A percentile compares a stretch with the other conserved stretches of the same genome.
These are phyloP conservation scores for Imleria badia DNA, from an alignment of 768 basidiomycete genomes.

Conservation along the genomic window DNA sequence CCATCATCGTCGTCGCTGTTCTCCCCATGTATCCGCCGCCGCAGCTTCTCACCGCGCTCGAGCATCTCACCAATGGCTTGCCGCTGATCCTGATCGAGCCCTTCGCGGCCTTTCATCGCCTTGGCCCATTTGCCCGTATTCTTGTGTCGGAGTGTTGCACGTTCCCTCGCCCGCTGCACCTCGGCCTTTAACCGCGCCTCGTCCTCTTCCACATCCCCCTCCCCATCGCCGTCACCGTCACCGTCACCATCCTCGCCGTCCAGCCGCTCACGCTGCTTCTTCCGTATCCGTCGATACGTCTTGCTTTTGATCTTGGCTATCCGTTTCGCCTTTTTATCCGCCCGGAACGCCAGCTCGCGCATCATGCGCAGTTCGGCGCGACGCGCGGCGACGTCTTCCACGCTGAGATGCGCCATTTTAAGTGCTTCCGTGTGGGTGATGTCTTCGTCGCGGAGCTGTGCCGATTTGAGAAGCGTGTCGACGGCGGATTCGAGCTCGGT, in stretches of 20 bases:
- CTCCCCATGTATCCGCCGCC: constrained; percentile 71
- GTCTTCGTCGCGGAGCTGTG: constrained; percentile 80
- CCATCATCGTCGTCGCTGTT: constrained; percentile 56
- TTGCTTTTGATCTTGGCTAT: constrained; percentile 96
- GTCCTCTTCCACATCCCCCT: constrained; percentile 40
- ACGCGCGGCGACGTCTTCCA: constrained; percentile 83
- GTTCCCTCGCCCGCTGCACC: constrained; percentile 77
- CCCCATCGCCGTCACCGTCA: no score
- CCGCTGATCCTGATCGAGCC: constrained; percentile 60
- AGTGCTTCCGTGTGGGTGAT: constrained; percentile 81
- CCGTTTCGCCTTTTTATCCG: constrained; percentile 86
- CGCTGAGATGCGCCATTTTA: constrained; percentile 74
- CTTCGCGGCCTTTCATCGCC: constrained; percentile 67
- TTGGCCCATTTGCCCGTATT: constrained; percentile 87
- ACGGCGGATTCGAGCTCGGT: constrained; percentile 85
- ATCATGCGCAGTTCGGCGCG: constrained; percentile 81
- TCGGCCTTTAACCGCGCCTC: constrained; percentile 65
- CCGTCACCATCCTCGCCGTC: constrained; percentile 44
- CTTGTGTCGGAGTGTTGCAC: constrained; percentile 88
- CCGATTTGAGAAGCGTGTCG: constrained; percentile 74
- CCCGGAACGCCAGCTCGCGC: constrained; percentile 92
- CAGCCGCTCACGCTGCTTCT: constrained; percentile 72
- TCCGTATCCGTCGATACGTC: constrained; percentile 80
- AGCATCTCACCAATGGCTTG: constrained; percentile 85
- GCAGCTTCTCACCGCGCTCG: constrained; percentile 73